Evolutionary conservation across 805 yeast genomes (phyloP), one percentile per base, ranked within the genome.

Genomic region (Yarrowia sp.): DNA sequence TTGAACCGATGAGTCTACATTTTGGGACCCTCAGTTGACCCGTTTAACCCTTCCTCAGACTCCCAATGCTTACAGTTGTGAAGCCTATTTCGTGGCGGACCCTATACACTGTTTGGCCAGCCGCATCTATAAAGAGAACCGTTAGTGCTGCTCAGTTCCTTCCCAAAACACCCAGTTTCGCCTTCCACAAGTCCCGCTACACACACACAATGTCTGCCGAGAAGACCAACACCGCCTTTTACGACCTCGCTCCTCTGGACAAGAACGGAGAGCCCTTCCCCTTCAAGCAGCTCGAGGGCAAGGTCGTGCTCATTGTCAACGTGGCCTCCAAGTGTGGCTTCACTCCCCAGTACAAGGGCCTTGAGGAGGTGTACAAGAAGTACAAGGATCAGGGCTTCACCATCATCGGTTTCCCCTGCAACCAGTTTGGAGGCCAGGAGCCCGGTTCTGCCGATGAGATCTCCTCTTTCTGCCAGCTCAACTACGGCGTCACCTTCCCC

Each of bases 401-500:
- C 53, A 82, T 92, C 34, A 71, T 92, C 42, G 97, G 92, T 0
- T 92, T 92, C 84, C 98, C 98, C 39, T 91, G 97, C 79, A 90
- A 91, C 79, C 97, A 92, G 76, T 92, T 92, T 76, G 93, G 89
- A 80, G 85, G 73, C 89, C 95, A 81, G 91, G 93, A 78, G 88
- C 95, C 72, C 7, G 87, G 87, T 3, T 74, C 84, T 2, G 86
- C 84, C 63, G 84, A 86, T 68, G 92, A 90, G 74, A 91, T 91
- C 71, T 87, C 86, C 20, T 77, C 82, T 55, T 90, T 89, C 80
- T 92, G 97, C 78, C 79, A 85, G 52, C 75, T 87, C 74, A 92
- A 91, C 81, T 95, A 87, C 77, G 97, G 97, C 67, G 98, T 94
- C 49, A 81, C 89, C 17, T 94, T 95, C 88, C 97, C 97, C 38